These are phyloP conservation scores for Nicotiana paniculata DNA, from an alignment of 257 asterid genomes.

Conservation along the genomic window DNA sequence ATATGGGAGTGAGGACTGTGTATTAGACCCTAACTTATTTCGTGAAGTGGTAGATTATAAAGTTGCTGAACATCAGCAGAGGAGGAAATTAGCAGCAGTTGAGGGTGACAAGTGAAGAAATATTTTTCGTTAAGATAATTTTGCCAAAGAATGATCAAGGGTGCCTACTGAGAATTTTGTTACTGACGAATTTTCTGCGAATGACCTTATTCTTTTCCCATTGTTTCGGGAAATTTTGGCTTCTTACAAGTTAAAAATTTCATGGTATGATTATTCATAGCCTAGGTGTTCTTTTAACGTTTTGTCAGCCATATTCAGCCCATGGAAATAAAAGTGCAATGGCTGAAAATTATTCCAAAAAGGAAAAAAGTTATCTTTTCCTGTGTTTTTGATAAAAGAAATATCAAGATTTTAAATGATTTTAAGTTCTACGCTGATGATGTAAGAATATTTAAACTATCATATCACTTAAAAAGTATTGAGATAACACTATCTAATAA, in stretches of 20 bases:
- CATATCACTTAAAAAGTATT: too few relatives aligned
- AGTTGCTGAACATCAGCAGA: conserved; percentile 94
- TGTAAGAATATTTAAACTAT: too few relatives aligned
- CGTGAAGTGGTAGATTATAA: conserved; percentile 82
- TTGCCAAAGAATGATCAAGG: neutral
- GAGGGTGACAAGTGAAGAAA: neutral
- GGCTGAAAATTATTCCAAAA: neutral
- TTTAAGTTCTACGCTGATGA: too few relatives aligned
- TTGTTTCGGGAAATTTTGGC: conserved; percentile 12
- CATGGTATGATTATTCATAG: neutral
- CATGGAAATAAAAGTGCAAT: neutral
- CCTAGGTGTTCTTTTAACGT: neutral
- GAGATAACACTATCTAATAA: too few relatives aligned
- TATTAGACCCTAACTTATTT: conserved; percentile 61
- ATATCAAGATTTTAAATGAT: too few relatives aligned
- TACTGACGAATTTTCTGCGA: neutral
- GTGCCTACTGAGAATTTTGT: neutral
- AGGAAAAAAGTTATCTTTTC: too few relatives aligned
- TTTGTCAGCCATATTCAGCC: neutral
- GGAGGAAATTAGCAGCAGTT: conserved; percentile 51
- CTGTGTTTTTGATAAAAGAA: too few relatives aligned
- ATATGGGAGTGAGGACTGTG: conserved; percentile 73
- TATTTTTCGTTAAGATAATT: neutral
- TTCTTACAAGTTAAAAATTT: neutral
- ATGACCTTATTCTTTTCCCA: neutral